Evolutionary conservation across 163 green algal genomes (phyloP), one percentile per base, ranked within the genome.

Genomic region (Botryococcus braunii): DNA sequence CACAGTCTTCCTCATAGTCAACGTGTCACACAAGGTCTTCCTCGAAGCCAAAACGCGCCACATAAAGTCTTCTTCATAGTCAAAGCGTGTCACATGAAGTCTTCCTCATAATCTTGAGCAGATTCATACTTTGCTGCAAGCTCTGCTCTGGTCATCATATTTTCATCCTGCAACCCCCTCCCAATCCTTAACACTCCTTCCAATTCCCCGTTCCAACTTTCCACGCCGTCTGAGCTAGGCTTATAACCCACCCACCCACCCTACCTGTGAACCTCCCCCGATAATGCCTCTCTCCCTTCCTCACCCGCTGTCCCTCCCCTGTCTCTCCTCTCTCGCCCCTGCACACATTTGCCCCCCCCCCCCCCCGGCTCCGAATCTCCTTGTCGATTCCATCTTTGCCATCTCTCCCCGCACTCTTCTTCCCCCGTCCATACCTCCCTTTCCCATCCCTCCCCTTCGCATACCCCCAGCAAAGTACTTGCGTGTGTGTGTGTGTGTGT

Each of bases 11-110:
- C n/a, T n/a, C n/a, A n/a, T n/a, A n/a, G n/a, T n/a, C n/a, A n/a
- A n/a, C n/a, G n/a, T n/a, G n/a, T n/a, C n/a, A n/a, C n/a, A n/a
- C n/a, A n/a, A n/a, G n/a, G n/a, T n/a, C n/a, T n/a, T n/a, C n/a
- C n/a, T n/a, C n/a, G n/a, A n/a, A n/a, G n/a, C n/a, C n/a, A n/a
- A n/a, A n/a, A n/a, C n/a, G n/a, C n/a, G n/a, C n/a, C n/a, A n/a
- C n/a, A 60, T 5, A 6, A 60, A 11, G 35, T 6, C 17, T 23
- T 60, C 27, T 31, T 60, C 11, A 60, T 1, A 4, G 25, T 40
- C n/a, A 39, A 0, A 41, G 27, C 1, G n/a, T n/a, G n/a, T 78
- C 62, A 97, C 88, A 97, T 94, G 73, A 97, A 97, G 60, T 96
- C 89, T 32, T 97, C 91, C 70, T 97, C 91, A 46, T 88, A 89